Conservation (phyloP, 257 asterid genomes). For the Cynanchum wilfordii region DNA sequence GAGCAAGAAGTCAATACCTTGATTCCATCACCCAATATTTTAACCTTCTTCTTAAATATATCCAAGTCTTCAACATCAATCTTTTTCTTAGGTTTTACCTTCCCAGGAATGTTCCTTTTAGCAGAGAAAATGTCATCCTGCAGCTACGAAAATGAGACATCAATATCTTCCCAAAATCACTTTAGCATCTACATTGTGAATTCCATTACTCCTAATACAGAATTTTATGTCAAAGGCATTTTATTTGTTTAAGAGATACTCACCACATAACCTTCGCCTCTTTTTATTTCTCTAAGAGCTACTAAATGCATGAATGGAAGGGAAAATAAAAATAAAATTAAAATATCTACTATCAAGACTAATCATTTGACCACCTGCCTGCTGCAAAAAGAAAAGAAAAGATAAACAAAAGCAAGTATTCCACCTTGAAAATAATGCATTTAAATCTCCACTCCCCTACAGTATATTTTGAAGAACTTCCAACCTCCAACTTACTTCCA, state of each 20-base stretch:
- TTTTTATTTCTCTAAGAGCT: background rate
- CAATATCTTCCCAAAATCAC: constrained; percentile 11
- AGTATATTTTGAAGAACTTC: background rate
- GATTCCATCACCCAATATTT: constrained; percentile 84
- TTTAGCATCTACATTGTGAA: background rate
- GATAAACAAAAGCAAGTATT: background rate
- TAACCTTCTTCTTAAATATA: constrained; percentile 61
- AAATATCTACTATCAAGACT: background rate
- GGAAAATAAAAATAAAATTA: background rate
- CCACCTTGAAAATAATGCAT: background rate
- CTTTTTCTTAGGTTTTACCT: constrained; percentile 72
- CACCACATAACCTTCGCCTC: background rate
- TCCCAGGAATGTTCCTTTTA: constrained; percentile 50
- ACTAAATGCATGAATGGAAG: background rate
- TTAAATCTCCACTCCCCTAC: background rate
- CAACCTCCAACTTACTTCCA: background rate
- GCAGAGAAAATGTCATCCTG: constrained; percentile 60
- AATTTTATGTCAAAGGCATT: background rate
- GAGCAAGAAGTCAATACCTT: constrained; percentile 44
- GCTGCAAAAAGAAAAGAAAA: background rate
- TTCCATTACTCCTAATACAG: background rate
- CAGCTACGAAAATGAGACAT: constrained; percentile 22
- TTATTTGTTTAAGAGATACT: background rate
- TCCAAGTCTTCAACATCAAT: constrained; percentile 53
- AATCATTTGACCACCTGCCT: background rate